Percentiles rank a stretch among this genome's conserved stretches.
Evolutionary conservation across 177 flowering plant species (phyloP).

Genomic region (Vitis hybrid): DNA sequence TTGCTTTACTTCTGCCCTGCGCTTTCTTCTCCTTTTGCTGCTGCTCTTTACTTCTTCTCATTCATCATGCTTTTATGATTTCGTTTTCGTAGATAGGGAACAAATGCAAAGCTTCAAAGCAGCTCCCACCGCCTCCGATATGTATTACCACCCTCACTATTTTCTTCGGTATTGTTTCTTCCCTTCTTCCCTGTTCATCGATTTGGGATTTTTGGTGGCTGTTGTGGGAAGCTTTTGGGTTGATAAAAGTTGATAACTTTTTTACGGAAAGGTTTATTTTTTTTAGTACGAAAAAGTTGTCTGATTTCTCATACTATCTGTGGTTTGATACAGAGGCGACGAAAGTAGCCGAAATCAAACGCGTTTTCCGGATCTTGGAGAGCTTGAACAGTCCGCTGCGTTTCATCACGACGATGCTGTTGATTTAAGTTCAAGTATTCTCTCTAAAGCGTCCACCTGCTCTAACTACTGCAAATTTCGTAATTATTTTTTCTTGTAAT

Average conservation of each 20-base stretch:
- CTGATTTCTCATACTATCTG: neutral
- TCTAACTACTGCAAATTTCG: neutral
- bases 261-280: neutral
- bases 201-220: neutral
- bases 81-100: neutral
- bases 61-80: neutral
- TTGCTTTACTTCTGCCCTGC: conserved; percentile 8
- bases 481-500: neutral
- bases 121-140: conserved; percentile 31
- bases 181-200: conserved; percentile 6
- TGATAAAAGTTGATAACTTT: neutral
- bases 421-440: conserved; percentile 61
- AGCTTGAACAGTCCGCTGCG: conserved; percentile 54
- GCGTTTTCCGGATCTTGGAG: conserved; percentile 56
- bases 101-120: conserved; percentile 52
- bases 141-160: conserved; percentile 49
- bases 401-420: conserved; percentile 63
- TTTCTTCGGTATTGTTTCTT: conserved; percentile 29
- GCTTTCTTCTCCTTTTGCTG: neutral
- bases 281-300: neutral
- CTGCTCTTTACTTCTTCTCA: conserved; percentile 5
- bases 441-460: neutral
- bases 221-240: neutral
- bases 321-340: conserved; percentile 38
- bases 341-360: conserved; percentile 35